Conservation (phyloP, 495 filamentous ascomycete species). For the Saxophila tyrrhenica region DNA sequence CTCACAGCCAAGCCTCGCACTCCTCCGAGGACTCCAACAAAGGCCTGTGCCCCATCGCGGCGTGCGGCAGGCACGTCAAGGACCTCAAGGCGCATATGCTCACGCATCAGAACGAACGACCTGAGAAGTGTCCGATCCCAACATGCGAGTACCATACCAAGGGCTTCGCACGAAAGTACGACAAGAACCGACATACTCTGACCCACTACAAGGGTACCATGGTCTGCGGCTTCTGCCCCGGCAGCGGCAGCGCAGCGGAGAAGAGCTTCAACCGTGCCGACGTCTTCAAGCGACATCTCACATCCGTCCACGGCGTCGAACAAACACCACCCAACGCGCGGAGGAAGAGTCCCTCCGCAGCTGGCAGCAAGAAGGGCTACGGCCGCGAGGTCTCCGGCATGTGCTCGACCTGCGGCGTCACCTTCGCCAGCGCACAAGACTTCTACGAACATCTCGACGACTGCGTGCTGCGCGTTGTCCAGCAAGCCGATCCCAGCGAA, state of each 20-base stretch:
- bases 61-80: constrained; percentile 86
- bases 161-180: constrained; percentile 94
- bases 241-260: constrained; percentile 79
- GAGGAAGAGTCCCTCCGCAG: constrained; percentile 59
- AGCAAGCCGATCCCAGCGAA: constrained; percentile 92
- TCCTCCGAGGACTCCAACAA: constrained; percentile 51
- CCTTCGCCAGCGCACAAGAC: constrained; percentile 89
- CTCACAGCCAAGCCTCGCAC: constrained; percentile 43
- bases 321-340: constrained; percentile 92
- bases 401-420: constrained; percentile 87
- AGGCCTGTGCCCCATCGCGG: constrained; percentile 68
- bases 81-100: constrained; percentile 93
- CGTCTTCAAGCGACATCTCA: constrained; percentile 96
- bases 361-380: not conserved
- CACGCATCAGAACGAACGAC: constrained; percentile 85
- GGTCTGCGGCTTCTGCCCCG: constrained; percentile 96
- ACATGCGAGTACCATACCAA: constrained; percentile 93
- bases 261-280: constrained; percentile 99
- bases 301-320: constrained; percentile 86
- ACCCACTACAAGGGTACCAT: constrained; percentile 99
- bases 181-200: constrained; percentile 95
- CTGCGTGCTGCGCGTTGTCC: constrained; percentile 93
- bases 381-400: constrained; percentile 49
- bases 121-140: constrained; percentile 91
- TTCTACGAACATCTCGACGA: constrained; percentile 99